Percentiles rank a stretch among this genome's conserved stretches.
These are phyloP conservation scores for Penicillium crustosum DNA, from an alignment of 2,329 filamentous ascomycete species.

Conservation along the genomic window DNA sequence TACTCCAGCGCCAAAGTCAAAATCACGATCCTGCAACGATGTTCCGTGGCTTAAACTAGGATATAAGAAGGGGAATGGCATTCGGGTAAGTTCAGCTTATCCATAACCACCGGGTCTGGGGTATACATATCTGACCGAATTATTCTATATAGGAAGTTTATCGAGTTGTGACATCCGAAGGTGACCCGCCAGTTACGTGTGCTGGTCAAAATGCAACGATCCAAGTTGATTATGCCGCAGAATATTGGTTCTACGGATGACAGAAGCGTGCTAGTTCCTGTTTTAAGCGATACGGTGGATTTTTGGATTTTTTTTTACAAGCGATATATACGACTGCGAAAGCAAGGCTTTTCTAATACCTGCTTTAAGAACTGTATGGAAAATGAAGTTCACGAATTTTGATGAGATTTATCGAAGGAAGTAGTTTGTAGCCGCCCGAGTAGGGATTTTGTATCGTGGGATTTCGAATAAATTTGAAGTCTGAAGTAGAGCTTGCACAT, in stretches of 20 bases:
- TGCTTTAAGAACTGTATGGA: neutral
- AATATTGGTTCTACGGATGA: slow-evolving; percentile 47
- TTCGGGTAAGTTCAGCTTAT: slow-evolving; percentile 29
- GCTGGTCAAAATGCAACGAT: slow-evolving; percentile 31
- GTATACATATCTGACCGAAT: slow-evolving; percentile 4
- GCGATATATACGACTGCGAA: neutral
- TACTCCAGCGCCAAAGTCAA: slow-evolving; percentile 23
- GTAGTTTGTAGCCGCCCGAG: neutral
- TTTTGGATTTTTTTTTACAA: neutral
- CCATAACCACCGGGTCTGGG: neutral
- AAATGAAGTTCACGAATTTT: neutral
- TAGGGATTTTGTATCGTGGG: neutral
- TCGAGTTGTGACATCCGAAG: slow-evolving; percentile 41
- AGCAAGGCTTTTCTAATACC: neutral
- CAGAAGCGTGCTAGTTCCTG: neutral
- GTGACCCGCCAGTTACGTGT: slow-evolving; percentile 38
- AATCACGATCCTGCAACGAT: slow-evolving; percentile 18
- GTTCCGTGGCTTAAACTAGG: slow-evolving; percentile 39
- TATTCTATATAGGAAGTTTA: slow-evolving; percentile 39
- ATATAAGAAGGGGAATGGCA: slow-evolving; percentile 26
- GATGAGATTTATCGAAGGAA: neutral
- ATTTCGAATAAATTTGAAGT: neutral
- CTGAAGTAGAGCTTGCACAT: neutral
- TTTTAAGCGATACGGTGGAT: neutral
- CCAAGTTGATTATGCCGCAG: slow-evolving; percentile 41